Percentiles rank a stretch among this genome's conserved stretches.
phyloP scores from a whole-genome alignment of 225 moss, liverwort and hornwort species.

The Physcomitrellopsis africana region DNA sequence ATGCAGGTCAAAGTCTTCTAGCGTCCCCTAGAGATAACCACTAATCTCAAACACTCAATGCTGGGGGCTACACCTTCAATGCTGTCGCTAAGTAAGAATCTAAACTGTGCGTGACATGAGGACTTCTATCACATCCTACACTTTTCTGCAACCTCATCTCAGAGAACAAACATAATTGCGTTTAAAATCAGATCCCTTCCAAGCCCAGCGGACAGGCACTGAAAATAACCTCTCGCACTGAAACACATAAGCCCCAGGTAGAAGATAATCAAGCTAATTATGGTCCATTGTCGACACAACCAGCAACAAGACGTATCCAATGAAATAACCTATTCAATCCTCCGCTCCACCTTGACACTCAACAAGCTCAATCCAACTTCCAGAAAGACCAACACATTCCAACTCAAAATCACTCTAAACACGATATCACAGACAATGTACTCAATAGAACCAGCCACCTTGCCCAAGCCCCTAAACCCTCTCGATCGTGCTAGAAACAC shows the following conservation, averaged over 20 bases:
- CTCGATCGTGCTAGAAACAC: neutral
- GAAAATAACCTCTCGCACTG: neutral
- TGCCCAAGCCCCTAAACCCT: constrained; percentile 6
- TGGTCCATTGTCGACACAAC: neutral
- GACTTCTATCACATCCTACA: too few relatives aligned
- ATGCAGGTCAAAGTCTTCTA: neutral
- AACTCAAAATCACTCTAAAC: neutral
- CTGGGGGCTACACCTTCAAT: neutral
- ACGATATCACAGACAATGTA: neutral
- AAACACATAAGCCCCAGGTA: neutral
- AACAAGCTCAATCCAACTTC: neutral
- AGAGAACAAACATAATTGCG: neutral
- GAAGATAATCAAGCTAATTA: neutral
- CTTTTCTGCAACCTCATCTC: neutral
- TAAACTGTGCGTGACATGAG: neutral
- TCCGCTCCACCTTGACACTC: neutral
- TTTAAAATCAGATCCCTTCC: neutral
- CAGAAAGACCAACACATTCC: neutral
- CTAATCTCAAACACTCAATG: constrained; percentile 1
- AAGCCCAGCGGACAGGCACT: neutral
- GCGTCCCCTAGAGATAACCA: constrained; percentile 1
- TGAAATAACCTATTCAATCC: neutral
- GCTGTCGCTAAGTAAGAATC: neutral
- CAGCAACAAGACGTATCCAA: neutral
- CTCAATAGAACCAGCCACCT: neutral